Base-by-base conservation (phyloP, 805 yeast genomes). In the Starmerella potacharoeniae region DNA sequence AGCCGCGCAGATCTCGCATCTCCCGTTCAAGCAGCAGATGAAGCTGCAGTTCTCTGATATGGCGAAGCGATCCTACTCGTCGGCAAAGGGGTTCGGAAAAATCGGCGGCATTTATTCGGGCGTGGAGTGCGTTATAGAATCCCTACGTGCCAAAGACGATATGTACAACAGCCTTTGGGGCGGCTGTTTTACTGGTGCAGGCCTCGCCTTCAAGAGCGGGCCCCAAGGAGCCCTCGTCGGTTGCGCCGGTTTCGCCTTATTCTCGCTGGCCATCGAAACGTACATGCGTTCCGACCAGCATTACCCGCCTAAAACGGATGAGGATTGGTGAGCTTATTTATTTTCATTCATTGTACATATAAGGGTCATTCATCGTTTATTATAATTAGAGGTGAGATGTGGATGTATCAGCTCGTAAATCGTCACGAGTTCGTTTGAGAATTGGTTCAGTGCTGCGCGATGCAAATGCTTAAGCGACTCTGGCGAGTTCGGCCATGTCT, bases 211-310 rank as follows among this genome's bases (percentile, higher is more conserved):
- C 62, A 87, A 85, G 66, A 81, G 93, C 49, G 98, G 98, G 0
- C 98, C 98, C 0, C 89, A 83, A 64, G 95, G 95, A 33, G 93
- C 96, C 0, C 64, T 82, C 30, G 68, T 90, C 56, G 98, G 98
- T 1, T 93, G 97, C 75, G 96, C 95, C 31, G 98, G 97, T 8
- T 93, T 93, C 73, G 97, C 97, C 2, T 95, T 93, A 7, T 93
- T 93, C 69, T 84, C 95, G 54, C 59, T 70, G 5, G 73, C 71
- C 5, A 65, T 90, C 56, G 96, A 90, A 67, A 68, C 85, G 61
- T 90, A 90, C 64, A 77, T 90, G 84, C 79, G 90, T 62, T 81
- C 86, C 63, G 97, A 89, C 62, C 77, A 83, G 66, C 82, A 83
- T 4, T 78, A 78, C 49, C 97, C 97, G 29, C 97, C 97, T 17